Evolutionary conservation across 306 rosid species (phyloP), one percentile per base, ranked within the genome.

Genomic region (Cyclanthera cordifolia): DNA sequence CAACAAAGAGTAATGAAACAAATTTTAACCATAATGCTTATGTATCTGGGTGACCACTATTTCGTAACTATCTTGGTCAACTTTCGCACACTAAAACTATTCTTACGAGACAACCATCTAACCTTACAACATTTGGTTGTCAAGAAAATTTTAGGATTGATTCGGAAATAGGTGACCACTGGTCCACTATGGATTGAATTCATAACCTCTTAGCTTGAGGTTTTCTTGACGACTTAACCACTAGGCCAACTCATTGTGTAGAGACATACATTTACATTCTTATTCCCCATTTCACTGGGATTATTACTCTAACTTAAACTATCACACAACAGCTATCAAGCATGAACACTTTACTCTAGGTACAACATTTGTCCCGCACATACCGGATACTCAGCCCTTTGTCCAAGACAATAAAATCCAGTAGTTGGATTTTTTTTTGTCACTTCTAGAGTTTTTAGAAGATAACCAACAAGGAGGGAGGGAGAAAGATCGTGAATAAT

Each of bases 1-100:
- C 73, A n/a, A 77, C 64, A 69, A 69, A 69, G 52, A 70, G 43
- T 63, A 53, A 17, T 3, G 48, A 37, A 37, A 53, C 53, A 54
- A 17, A 46, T 52, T 49, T 48, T 16, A 66, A 65, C 55, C 28
- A 9, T 27, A 15, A 24, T 43, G 30, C 28, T n/a, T 8, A 11
- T 34, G 25, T 43, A 53, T 43, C n/a, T n/a, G n/a, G n/a, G n/a
- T n/a, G n/a, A n/a, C n/a, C n/a, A n/a, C n/a, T n/a, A n/a, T n/a
- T n/a, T n/a, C n/a, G n/a, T n/a, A n/a, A n/a, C n/a, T n/a, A 11
- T 37, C 1, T 6, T 6, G 43, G 9, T 34, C 7, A 37, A 8
- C 41, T 37, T 37, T 37, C 12, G 12, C 43, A 37, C 43, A 7
- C 43, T 37, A 6, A 0, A 37, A 37, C 43, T 37, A 37, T 37